Evolutionary conservation across 371 early-diverging fungal genomes (phyloP), one percentile per base, ranked within the genome.

Genomic region (Mucor sp.): DNA sequence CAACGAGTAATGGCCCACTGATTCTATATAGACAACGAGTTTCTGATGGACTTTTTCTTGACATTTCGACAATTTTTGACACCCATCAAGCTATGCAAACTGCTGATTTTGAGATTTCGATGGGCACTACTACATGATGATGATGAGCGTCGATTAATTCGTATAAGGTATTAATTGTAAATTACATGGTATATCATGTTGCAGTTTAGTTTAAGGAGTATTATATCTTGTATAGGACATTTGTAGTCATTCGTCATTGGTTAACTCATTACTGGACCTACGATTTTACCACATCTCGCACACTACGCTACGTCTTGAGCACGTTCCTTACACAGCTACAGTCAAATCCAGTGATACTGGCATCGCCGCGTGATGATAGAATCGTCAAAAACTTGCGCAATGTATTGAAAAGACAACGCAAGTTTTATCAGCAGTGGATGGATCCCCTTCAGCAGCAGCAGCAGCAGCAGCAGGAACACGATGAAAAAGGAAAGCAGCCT

Each of bases 241-340:
- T 84, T 76, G 82, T 82, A 21, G 85, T 79, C 11, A 71, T 84
- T 56, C 79, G 85, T 28, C 73, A 82, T 66, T 84, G 85, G 85
- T 61, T 84, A 47, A 80, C 75, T 15, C 79, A 80, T 65, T 82
- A 80, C 53, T 84, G 80, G 79, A 56, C 67, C 7, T 72, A 76
- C 39, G 85, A 84, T 62, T 84, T 84, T 44, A 66, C 68, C 30
- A 25, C 67, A n/a, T 82, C 81, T 35, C 73, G 77, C 28, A 79
- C 81, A 19, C 65, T 84, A 8, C 69, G 85, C 25, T 84, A 80
- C 56, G 79, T 80, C 69, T 73, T 82, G 14, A 76, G 74, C 14
- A 84, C 80, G 14, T 84, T 82, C 60, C 58, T 84, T 7, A 75
- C 79, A 1, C 78, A 82, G 47, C 62, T 84, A 27, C 80, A 78